phyloP scores from a whole-genome alignment of 768 basidiomycete genomes.

The Rhizopogon roseolus region DNA sequence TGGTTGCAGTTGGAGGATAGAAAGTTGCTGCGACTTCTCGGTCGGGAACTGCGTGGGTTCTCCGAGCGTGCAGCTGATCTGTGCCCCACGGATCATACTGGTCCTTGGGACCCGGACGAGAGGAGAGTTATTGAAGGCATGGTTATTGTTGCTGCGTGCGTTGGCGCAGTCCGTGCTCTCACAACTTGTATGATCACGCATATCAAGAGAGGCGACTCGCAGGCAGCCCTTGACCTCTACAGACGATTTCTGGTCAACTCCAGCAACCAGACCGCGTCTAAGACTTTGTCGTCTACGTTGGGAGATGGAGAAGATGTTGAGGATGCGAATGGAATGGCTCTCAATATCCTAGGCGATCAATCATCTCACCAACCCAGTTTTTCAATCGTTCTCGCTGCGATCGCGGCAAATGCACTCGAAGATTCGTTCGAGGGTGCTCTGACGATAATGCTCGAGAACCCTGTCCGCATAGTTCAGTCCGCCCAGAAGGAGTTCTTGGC shows the following conservation, averaged over 20 bases:
- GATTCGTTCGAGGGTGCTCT: slow-evolving; percentile 58
- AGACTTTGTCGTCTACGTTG: slow-evolving; percentile 8
- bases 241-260: slow-evolving; percentile 26
- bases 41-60: slow-evolving; percentile 36
- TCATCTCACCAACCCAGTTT: slow-evolving; percentile 22
- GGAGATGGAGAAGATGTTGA: slow-evolving; percentile 7
- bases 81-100: slow-evolving; percentile 14
- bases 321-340: slow-evolving; percentile 21
- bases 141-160: slow-evolving; percentile 43
- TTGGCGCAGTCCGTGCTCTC: slow-evolving; percentile 42
- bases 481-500: slow-evolving; percentile 36
- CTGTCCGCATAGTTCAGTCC: slow-evolving; percentile 29
- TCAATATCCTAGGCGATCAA: slow-evolving; percentile 15
- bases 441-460: slow-evolving; percentile 33
- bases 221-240: slow-evolving; percentile 42
- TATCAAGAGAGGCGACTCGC: slow-evolving; percentile 36
- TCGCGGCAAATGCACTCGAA: slow-evolving; percentile 58
- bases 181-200: slow-evolving; percentile 44
- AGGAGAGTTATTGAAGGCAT: slow-evolving; percentile 38
- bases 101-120: slow-evolving; percentile 23
- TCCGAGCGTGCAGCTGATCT: slow-evolving; percentile 31
- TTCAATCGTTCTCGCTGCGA: slow-evolving; percentile 43
- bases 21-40: slow-evolving; percentile 42
- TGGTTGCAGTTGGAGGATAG: slow-evolving; percentile 42
- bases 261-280: slow-evolving; percentile 14